Evolutionary conservation across 768 basidiomycete species (phyloP), one percentile per base, ranked within the genome.

Genomic region (Cyclocybe aegerita): DNA sequence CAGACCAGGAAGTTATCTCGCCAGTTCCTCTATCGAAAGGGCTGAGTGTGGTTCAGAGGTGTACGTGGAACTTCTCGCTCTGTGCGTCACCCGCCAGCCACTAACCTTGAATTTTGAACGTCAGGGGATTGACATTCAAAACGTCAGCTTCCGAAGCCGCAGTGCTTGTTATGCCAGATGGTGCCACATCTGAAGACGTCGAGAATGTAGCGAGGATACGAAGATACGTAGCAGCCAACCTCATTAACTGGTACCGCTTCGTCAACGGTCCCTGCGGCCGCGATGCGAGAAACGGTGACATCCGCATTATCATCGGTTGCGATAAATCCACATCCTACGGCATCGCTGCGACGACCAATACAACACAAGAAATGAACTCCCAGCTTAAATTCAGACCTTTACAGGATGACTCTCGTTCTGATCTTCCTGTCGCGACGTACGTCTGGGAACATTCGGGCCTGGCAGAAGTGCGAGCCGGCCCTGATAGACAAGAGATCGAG

Each of bases 101-200:
- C 11, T 32, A 15, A 17, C 7, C 30, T n/a, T 34, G n/a, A 15
- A 6, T 1, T 23, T 12, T 29, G n/a, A n/a, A n/a, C n/a, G n/a
- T 11, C 23, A 61, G 58, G 4, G 44, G 51, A 4, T 17, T 57
- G 8, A 15, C 50, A 1, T 63, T 63, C 37, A 37, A 57, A 32
- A 46, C 50, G 4, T 52, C 53, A 4, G 53, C 44, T 9, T 34
- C 53, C 35, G 61, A 62, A 40, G 61, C 57, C 1, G 61, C 59
- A 1, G 49, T 62, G 32, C 43, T 62, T 12, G 52, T 57, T 0
- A 51, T 62, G 49, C 61, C 61, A 8, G 53, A 54, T 7, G 61
- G 61, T 0, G 53, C 61, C 11, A 12, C 49, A 7, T 51, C 59
- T 0, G 41, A 53, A 17, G 56, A 60, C 7, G 42, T 60, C 9